Base-by-base conservation (phyloP, 2,329 filamentous ascomycete genomes). In the Fusarium sulawesiense region DNA sequence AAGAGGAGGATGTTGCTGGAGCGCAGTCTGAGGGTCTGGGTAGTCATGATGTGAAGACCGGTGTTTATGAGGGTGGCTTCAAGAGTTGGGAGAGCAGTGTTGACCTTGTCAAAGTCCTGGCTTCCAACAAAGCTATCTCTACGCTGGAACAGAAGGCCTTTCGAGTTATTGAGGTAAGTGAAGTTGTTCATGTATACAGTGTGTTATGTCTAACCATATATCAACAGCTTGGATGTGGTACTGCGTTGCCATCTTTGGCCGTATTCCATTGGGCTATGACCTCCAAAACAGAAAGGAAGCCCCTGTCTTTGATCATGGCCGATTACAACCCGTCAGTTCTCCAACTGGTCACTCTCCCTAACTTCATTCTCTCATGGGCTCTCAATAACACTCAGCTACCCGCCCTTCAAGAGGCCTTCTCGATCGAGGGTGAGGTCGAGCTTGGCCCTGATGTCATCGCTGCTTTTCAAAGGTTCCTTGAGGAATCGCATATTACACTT, bases 51-150 rank as follows among this genome's bases (percentile, higher is more conserved):
- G 90, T 96, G 70, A 91, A 89, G 78, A 92, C 92, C 58, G 92
- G 92, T 54, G 88, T 95, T 64, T 96, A 96, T 80, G 93, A 96
- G 80, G 93, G 93, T 60, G 93, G 93, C 25, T 94, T 95, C 83
- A 96, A 96, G 83, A 94, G 91, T 75, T 96, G 93, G 93, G 93
- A 96, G 81, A 94, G 92, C 80, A 93, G 91, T 64, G 84, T 94
- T 55, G 93, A 96, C 77, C 83, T 96, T 20, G 91, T 93, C 53
- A 92, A 89, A 76, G 88, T 91, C n/a, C 78, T 91, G 30, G 84
- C 84, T 1, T 75, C 77, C 4, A 82, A 83, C 27, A 78, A 81
- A 14, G 78, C 81, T 50, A 72, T 80, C 20, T 64, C 77, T 6
- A 70, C 74, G 49, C 67, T 79, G 63, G 73, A 72, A 21, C 67